Evolutionary conservation across 768 basidiomycete species (phyloP), one percentile per base, ranked within the genome.

Genomic region (Termitomyces sp.): DNA sequence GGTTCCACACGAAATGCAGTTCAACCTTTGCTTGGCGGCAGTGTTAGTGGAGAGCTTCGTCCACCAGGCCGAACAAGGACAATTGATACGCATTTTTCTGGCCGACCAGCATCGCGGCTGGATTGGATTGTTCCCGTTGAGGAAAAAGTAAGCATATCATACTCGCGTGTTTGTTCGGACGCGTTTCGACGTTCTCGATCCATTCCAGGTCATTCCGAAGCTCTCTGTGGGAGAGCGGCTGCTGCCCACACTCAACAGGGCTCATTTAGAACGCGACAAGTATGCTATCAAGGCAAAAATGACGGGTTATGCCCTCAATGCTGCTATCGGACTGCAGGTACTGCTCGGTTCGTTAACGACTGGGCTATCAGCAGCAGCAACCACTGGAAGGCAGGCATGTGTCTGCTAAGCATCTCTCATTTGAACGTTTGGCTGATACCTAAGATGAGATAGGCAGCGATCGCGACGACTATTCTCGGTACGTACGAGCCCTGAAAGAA

Each of bases 271-370:
- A 64, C 76, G 77, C 50, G 69, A 71, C 30, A 84, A 80, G 55
- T 83, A 77, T 60, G 74, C 75, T 0, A 50, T 64, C 28, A 82
- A 80, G 70, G 85, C 83, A 62, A 68, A 64, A 63, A 62, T 72
- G 60, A 76, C 73, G 18, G 76, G 73, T 1, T 77, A 64, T 40
- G 59, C 71, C 7, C 65, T 76, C 41, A 79, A 82, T 62, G 62
- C 74, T 18, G 86, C 86, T 0, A 89, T 88, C 28, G 81, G 78
- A 7, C 51, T 86, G 48, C 88, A 90, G 65, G 83, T 90, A 4
- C 43, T 87, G 0, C 69, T 89, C 30, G 88, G 87, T 4, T 80
- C 88, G 3, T 70, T 90, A 35, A 89, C 85, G 10, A 89, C 88
- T 0, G 88, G 83, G 0, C 61, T 89, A 40, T 79, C 87, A 0